phyloP scores from a whole-genome alignment of 1,139 yeast genomes.

The Lodderomyces orthopsilosis region DNA sequence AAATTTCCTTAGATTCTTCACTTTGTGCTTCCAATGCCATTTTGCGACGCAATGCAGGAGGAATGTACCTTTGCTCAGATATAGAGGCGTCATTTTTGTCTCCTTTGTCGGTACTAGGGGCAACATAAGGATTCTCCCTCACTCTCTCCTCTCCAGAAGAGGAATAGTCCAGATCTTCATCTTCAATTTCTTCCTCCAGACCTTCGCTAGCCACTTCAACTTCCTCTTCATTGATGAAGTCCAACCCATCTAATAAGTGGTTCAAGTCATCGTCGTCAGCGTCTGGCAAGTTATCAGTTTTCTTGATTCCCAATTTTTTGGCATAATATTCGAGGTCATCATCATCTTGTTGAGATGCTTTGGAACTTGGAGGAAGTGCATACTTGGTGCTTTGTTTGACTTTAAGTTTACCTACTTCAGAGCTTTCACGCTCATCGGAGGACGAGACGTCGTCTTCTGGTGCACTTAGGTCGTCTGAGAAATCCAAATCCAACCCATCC shows the following conservation, averaged over 20 bases:
- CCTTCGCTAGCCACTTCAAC: conserved; percentile 15
- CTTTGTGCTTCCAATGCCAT: conserved; percentile 35
- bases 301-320: conserved; percentile 71
- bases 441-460: neutral
- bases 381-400: conserved; percentile 11
- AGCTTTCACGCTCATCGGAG: neutral
- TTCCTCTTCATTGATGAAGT: conserved; percentile 44
- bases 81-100: conserved; percentile 18
- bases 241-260: conserved; percentile 75
- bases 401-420: conserved; percentile 5
- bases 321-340: conserved; percentile 82
- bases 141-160: conserved; percentile 22
- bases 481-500: conserved; percentile 73
- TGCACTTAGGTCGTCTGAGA: conserved; percentile 15
- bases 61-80: conserved; percentile 53
- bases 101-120: conserved; percentile 46
- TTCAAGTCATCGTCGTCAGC: conserved; percentile 67
- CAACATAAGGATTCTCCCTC: conserved; percentile 82
- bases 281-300: conserved; percentile 40
- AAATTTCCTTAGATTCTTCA: conserved; percentile 45
- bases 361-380: conserved; percentile 21
- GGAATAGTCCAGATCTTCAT: conserved; percentile 58
- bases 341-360: conserved; percentile 59
- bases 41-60: conserved; percentile 75
- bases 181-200: conserved; percentile 57